Conservation (phyloP, 2,329 filamentous ascomycete genomes). For the Penicillium digitatum region DNA sequence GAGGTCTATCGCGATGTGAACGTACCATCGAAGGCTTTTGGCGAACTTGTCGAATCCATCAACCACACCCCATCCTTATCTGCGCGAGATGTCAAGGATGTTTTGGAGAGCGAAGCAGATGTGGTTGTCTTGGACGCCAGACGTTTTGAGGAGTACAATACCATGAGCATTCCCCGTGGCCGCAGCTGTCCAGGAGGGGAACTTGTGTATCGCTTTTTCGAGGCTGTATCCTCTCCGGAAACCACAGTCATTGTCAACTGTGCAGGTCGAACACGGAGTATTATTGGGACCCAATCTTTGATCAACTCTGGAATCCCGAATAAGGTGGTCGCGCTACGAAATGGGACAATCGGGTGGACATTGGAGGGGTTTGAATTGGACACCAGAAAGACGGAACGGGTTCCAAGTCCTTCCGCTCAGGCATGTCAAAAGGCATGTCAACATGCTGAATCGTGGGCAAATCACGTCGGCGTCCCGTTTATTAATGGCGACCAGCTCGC, state of each 20-base stretch:
- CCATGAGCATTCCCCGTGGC: conserved; percentile 33
- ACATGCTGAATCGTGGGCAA: conserved; percentile 11
- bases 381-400: conserved; percentile 16
- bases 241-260: conserved; percentile 32
- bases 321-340: conserved; percentile 28
- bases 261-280: conserved; percentile 33
- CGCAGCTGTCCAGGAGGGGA: conserved; percentile 33
- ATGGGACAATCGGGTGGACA: conserved; percentile 34
- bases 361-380: conserved; percentile 28
- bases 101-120: conserved; percentile 22
- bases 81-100: conserved; percentile 24
- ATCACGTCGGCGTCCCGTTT: conserved; percentile 7
- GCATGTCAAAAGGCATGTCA: conserved; percentile 6
- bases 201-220: conserved; percentile 30
- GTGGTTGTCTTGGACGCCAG: conserved; percentile 30
- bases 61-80: conserved; percentile 28
- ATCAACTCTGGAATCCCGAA: conserved; percentile 27
- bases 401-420: conserved; percentile 11
- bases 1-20: conserved; percentile 33
- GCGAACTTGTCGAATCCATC: conserved; percentile 33
- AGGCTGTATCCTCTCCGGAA: conserved; percentile 22
- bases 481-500: conserved; percentile 2
- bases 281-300: conserved; percentile 30
- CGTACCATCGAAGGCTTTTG: conserved; percentile 33
- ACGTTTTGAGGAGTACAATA: conserved; percentile 30